Conservation (phyloP, 106 monocot genomes). For the Vanilla planifolia region DNA sequence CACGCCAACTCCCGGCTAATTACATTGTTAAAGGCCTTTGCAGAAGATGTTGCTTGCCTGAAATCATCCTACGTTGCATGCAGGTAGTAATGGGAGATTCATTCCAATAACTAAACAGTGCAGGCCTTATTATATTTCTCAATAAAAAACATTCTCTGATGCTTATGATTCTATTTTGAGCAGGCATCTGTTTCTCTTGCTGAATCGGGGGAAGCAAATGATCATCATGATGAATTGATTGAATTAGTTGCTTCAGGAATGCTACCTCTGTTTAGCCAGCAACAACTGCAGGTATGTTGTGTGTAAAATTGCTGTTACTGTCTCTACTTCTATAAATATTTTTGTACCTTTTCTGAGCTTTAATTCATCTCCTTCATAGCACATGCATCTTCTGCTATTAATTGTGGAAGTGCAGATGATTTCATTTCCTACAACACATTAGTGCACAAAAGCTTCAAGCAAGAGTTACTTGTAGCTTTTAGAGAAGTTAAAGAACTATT, state of each 20-base stretch:
- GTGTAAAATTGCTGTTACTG: not conserved
- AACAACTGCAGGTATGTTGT: slow-evolving; percentile 74
- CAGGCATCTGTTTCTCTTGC: slow-evolving; percentile 77
- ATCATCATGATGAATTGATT: slow-evolving; percentile 54
- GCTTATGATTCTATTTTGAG: not conserved
- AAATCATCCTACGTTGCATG: slow-evolving; percentile 94
- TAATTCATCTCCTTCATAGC: not conserved
- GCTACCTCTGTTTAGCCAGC: slow-evolving; percentile 76
- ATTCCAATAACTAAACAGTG: not conserved
- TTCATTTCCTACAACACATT: too few species aligned
- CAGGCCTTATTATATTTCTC: not conserved
- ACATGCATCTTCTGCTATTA: too few species aligned
- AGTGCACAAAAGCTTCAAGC: too few species aligned
- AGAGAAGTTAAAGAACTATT: too few species aligned
- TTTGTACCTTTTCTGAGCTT: not conserved
- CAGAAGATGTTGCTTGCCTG: slow-evolving; percentile 86
- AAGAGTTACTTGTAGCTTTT: too few species aligned
- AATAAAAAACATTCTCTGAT: not conserved
- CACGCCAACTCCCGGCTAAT: slow-evolving; percentile 45
- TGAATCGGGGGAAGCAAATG: slow-evolving; percentile 49
- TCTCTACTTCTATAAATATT: not conserved
- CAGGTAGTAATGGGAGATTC: slow-evolving; percentile 38
- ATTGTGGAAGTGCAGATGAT: too few species aligned
- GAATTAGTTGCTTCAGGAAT: slow-evolving; percentile 74
- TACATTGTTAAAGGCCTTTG: slow-evolving; percentile 88